These are phyloP conservation scores for Boletus smithii DNA, from an alignment of 1,284 basidiomycete genomes.

Conservation along the genomic window DNA sequence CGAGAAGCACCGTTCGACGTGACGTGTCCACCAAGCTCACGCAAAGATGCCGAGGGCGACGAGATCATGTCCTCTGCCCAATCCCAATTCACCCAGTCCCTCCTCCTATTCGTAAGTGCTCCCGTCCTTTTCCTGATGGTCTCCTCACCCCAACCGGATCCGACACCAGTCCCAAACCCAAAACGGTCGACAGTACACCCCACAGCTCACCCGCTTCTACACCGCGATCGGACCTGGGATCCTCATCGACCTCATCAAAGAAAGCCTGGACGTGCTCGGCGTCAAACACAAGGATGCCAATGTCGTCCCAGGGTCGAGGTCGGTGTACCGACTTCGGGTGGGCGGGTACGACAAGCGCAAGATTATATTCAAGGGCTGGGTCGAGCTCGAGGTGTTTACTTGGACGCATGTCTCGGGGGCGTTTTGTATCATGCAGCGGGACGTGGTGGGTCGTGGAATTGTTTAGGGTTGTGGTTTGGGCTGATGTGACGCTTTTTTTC, in stretches of 20 bases:
- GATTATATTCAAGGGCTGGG: slow-evolving; percentile 65
- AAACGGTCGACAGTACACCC: slow-evolving; percentile 60
- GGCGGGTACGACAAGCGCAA: slow-evolving; percentile 62
- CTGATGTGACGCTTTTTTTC: slow-evolving; percentile 4
- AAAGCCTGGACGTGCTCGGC: slow-evolving; percentile 44
- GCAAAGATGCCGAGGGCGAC: slow-evolving; percentile 52
- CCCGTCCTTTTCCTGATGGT: neutral
- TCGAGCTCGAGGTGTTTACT: slow-evolving; percentile 58
- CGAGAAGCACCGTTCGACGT: neutral
- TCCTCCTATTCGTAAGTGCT: slow-evolving; percentile 56
- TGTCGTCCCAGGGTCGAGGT: slow-evolving; percentile 17
- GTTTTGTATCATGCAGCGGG: slow-evolving; percentile 64
- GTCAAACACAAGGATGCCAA: slow-evolving; percentile 51
- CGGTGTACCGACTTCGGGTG: slow-evolving; percentile 47
- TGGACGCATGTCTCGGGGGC: slow-evolving; percentile 47
- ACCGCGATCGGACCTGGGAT: slow-evolving; percentile 50
- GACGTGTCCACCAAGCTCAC: slow-evolving; percentile 14
- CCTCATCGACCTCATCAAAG: slow-evolving; percentile 50
- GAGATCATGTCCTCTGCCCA: slow-evolving; percentile 49
- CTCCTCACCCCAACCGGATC: neutral
- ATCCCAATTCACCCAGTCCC: slow-evolving; percentile 60
- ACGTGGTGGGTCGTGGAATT: slow-evolving; percentile 44
- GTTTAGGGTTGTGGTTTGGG: neutral
- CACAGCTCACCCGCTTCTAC: slow-evolving; percentile 76
- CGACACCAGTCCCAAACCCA: slow-evolving; percentile 70